Evolutionary conservation across 2,329 filamentous ascomycete genomes (phyloP).

Genomic region (Ophiostoma sp.): DNA sequence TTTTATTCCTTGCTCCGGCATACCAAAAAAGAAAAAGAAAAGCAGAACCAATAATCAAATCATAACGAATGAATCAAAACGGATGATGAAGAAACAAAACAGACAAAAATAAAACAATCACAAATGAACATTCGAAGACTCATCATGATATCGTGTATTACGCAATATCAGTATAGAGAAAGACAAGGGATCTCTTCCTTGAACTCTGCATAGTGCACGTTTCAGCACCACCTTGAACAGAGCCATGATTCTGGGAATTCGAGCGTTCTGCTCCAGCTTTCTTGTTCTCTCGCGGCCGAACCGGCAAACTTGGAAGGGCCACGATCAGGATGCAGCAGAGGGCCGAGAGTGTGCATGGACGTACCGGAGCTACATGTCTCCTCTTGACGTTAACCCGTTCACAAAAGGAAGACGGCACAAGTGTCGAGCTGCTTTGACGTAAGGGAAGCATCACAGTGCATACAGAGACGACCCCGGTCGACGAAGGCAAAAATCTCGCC

Average conservation of each 20-base stretch:
- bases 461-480: not conserved
- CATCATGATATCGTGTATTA: not conserved
- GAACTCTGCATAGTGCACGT: not conserved
- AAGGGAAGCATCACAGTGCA: not conserved
- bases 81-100: not conserved
- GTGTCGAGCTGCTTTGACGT: not conserved
- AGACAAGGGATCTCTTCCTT: not conserved
- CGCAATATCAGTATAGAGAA: not conserved
- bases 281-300: not conserved
- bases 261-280: not conserved
- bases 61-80: not conserved
- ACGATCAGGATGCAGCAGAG: not conserved
- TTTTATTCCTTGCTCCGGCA: slow-evolving; percentile 19
- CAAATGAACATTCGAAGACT: no score
- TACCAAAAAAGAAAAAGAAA: slow-evolving; percentile 2
- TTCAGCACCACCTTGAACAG: not conserved
- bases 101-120: not conserved
- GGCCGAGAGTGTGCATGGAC: not conserved
- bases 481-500: not conserved
- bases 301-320: not conserved
- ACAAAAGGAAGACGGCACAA: not conserved
- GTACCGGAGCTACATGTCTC: not conserved
- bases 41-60: not conserved
- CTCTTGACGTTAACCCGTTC: not conserved
- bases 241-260: not conserved